Evolutionary conservation across 1,284 basidiomycete genomes (phyloP).

Genomic region (Leccinum pachyderme): DNA sequence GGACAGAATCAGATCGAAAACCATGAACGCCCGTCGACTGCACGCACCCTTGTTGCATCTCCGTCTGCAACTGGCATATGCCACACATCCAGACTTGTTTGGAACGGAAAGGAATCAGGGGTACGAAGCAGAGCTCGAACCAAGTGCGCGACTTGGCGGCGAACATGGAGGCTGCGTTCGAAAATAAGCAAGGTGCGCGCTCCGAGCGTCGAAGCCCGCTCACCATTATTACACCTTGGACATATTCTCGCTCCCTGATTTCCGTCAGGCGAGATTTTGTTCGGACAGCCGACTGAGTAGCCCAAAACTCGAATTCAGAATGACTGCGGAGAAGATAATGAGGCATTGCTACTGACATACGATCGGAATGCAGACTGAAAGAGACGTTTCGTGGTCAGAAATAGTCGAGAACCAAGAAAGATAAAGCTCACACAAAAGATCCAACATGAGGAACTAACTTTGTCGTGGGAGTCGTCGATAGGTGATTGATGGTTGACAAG

Average conservation of each 20-base stretch:
- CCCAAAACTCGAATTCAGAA: slow-evolving; percentile 8
- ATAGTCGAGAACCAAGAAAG: not conserved
- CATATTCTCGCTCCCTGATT: slow-evolving; percentile 44
- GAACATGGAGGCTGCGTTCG: slow-evolving; percentile 40
- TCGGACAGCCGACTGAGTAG: slow-evolving; percentile 48
- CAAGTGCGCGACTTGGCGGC: slow-evolving; percentile 49
- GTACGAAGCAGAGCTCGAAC: slow-evolving; percentile 54
- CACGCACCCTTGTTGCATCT: slow-evolving; percentile 42
- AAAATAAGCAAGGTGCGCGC: not conserved
- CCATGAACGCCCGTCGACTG: not conserved
- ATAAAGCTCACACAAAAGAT: slow-evolving; percentile 35
- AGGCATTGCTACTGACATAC: slow-evolving; percentile 37
- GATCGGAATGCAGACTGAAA: slow-evolving; percentile 48
- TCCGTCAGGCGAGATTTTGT: slow-evolving; percentile 44
- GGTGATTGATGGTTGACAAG: too few species aligned
- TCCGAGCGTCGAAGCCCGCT: slow-evolving; percentile 1
- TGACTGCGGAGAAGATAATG: slow-evolving; percentile 8
- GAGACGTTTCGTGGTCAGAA: not conserved
- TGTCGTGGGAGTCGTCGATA: not conserved
- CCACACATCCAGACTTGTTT: slow-evolving; percentile 50
- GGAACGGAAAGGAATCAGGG: slow-evolving; percentile 46
- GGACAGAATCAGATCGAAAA: not conserved
- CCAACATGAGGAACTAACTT: slow-evolving; percentile 10
- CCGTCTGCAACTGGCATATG: slow-evolving; percentile 49
- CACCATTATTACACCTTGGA: slow-evolving; percentile 50